phyloP scores from a whole-genome alignment of 495 filamentous ascomycete species.

The Clavariopsis aquatica region DNA sequence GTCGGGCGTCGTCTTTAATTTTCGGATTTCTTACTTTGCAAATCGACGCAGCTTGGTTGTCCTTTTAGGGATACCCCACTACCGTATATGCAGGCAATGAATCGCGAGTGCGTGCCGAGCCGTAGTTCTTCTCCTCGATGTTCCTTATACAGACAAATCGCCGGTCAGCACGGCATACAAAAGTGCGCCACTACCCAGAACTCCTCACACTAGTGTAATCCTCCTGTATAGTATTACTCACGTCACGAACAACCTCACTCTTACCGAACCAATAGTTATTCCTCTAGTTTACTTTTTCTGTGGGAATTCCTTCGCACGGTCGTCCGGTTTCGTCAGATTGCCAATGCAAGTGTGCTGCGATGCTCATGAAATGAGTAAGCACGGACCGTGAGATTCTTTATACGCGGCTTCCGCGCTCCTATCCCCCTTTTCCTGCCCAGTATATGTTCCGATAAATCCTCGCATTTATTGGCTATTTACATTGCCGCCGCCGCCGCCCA shows the following conservation, averaged over 20 bases:
- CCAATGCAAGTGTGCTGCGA: background rate
- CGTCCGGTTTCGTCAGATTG: background rate
- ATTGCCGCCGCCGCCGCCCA: background rate
- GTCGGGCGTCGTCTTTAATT: too few species aligned
- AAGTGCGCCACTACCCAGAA: background rate
- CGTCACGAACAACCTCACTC: too few species aligned
- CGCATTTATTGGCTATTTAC: background rate
- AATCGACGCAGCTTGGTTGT: too few species aligned
- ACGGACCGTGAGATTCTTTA: background rate
- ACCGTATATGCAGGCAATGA: background rate
- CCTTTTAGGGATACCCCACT: background rate
- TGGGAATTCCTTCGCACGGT: background rate
- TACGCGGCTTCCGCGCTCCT: background rate
- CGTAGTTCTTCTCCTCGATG: background rate
- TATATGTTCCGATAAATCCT: background rate
- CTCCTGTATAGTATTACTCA: too few species aligned
- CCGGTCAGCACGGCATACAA: background rate
- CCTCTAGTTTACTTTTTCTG: background rate
- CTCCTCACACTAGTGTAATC: too few species aligned
- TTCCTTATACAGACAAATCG: background rate
- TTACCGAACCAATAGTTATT: too few species aligned
- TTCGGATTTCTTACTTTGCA: too few species aligned
- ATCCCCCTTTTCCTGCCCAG: background rate
- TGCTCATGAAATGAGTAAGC: background rate
- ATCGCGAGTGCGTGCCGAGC: background rate